These are phyloP conservation scores for Gryganskiella cystojenkinii DNA, from an alignment of 192 early-diverging fungal species.

Conservation along the genomic window DNA sequence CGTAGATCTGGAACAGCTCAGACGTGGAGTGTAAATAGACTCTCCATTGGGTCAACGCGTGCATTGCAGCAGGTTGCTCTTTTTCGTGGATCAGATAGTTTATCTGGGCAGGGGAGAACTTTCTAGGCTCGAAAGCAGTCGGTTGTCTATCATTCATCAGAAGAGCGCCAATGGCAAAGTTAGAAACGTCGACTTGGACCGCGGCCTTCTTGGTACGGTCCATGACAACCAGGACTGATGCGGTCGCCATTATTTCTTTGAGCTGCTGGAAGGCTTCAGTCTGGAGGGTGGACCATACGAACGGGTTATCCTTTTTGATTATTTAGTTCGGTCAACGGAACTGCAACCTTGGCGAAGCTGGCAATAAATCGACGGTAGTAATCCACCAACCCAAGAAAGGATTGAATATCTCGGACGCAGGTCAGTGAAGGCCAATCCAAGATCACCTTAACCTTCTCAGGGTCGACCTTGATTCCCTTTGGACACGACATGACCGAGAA, in stretches of 20 bases:
- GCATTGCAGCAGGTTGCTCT: too few relatives aligned
- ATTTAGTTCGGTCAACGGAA: slow-evolving; percentile 22
- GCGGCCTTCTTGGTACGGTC: background rate
- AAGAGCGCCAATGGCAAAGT: slow-evolving; percentile 13
- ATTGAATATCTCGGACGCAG: slow-evolving; percentile 6
- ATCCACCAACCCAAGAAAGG: slow-evolving; percentile 51
- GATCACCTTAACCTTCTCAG: too few relatives aligned
- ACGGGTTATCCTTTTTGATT: slow-evolving; percentile 34
- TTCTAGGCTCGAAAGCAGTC: slow-evolving; percentile 31
- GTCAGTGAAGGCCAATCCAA: slow-evolving; percentile 12
- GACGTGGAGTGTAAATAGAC: too few relatives aligned
- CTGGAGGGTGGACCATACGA: slow-evolving; percentile 11
- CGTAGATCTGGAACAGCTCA: too few relatives aligned
- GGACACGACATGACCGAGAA: too few relatives aligned
- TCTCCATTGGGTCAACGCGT: too few relatives aligned
- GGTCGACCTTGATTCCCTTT: too few relatives aligned
- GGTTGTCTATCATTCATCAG: slow-evolving; percentile 29
- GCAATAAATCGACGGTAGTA: slow-evolving; percentile 45
- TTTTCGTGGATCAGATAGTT: too few relatives aligned
- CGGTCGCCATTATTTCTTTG: slow-evolving; percentile 1
- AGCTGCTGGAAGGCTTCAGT: slow-evolving; percentile 8
- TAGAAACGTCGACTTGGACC: slow-evolving; percentile 21
- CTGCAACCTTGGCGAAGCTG: slow-evolving; percentile 18
- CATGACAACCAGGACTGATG: slow-evolving; percentile 10
- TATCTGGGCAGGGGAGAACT: slow-evolving; percentile 23